Conservation (phyloP, 208 protist genomes). For the Leishmania amazonensis region DNA sequence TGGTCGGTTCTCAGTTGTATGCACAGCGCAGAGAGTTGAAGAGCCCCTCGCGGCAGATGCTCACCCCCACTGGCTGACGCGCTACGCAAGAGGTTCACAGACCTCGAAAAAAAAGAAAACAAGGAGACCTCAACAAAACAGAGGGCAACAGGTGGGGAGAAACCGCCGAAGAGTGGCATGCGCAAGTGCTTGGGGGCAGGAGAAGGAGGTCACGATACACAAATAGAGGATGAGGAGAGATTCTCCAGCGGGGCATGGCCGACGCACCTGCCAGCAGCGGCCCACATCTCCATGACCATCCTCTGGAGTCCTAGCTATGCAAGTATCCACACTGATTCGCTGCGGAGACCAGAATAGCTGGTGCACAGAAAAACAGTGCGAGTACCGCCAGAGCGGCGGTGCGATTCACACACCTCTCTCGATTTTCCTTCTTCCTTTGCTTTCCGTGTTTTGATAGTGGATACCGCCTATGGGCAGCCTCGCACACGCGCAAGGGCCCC, state of each 20-base stretch:
- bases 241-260: background rate
- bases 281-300: background rate
- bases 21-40: background rate
- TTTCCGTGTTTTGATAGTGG: background rate
- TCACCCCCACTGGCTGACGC: background rate
- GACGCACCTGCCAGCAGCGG: background rate
- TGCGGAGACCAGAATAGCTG: background rate
- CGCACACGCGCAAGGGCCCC: background rate
- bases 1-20: background rate
- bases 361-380: background rate
- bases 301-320: background rate
- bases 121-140: background rate
- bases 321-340: background rate
- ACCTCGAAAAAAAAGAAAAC: background rate
- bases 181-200: background rate
- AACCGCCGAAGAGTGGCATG: background rate
- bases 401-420: background rate
- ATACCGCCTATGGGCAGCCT: background rate
- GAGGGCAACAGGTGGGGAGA: background rate
- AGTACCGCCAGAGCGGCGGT: background rate
- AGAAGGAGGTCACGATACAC: background rate
- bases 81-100: background rate
- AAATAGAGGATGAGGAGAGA: background rate
- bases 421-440: background rate
- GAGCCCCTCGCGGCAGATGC: background rate